Evolutionary conservation across 768 basidiomycete genomes (phyloP).

Genomic region (Lentinula boryana): DNA sequence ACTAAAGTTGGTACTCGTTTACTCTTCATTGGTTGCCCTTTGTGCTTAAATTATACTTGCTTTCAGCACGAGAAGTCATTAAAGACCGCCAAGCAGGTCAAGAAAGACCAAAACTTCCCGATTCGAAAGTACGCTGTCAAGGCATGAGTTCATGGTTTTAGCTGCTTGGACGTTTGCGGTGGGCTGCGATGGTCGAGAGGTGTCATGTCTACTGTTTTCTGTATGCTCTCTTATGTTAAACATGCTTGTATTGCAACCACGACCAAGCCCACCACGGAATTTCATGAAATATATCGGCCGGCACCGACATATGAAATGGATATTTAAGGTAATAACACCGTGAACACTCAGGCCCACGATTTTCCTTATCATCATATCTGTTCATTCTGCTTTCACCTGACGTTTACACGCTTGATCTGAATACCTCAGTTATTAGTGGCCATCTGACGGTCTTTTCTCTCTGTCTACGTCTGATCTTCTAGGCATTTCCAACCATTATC

Average conservation of each 20-base stretch:
- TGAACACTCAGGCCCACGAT: too few relatives aligned
- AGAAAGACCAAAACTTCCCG: conserved; percentile 95
- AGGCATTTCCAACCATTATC: background rate
- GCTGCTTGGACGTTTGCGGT: background rate
- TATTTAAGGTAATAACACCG: too few relatives aligned
- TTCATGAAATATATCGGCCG: background rate
- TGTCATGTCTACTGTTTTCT: conserved; percentile 1
- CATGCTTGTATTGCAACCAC: background rate
- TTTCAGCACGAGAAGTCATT: conserved; percentile 71
- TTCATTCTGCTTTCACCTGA: background rate
- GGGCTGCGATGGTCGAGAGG: background rate
- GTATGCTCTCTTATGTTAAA: conserved; percentile 1
- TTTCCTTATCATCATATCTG: background rate
- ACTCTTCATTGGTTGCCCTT: background rate
- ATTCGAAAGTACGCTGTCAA: conserved; percentile 92
- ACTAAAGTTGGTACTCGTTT: conserved; percentile 58
- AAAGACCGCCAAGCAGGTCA: conserved; percentile 89
- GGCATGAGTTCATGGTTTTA: conserved; percentile 51
- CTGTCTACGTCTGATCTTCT: background rate
- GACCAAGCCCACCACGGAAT: background rate
- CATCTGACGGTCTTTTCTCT: background rate
- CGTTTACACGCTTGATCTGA: background rate
- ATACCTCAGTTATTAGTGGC: background rate
- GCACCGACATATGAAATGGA: background rate
- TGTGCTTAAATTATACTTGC: background rate